These are phyloP conservation scores for Cenchrus purpureus DNA, from an alignment of 176 grass and related monocot genomes.

Conservation along the genomic window DNA sequence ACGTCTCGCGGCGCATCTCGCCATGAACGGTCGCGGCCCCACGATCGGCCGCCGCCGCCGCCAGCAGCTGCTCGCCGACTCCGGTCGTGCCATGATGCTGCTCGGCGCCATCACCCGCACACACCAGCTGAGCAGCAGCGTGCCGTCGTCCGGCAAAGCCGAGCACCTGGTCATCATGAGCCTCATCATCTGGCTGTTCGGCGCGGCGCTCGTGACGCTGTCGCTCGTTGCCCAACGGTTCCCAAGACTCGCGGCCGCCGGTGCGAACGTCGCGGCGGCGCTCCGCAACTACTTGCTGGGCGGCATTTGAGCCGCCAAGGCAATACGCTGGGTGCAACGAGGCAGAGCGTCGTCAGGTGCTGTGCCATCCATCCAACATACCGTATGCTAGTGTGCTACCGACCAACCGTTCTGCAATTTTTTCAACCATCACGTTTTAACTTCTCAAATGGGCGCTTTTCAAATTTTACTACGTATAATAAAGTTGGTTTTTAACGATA, in stretches of 20 bases:
- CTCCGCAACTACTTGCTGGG: background rate
- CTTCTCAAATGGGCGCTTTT: no score
- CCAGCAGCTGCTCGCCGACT: background rate
- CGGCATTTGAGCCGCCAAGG: background rate
- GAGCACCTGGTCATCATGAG: background rate
- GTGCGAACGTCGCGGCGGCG: rapidly evolving
- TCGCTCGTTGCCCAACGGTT: background rate
- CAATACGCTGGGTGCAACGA: background rate
- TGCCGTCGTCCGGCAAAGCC: background rate
- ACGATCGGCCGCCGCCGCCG: background rate
- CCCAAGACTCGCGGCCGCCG: background rate
- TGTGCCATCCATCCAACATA: no score
- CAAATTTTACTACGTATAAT: no score
- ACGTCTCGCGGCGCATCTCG: background rate
- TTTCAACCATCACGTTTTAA: background rate
- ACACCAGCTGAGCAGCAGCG: background rate
- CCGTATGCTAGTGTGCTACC: background rate
- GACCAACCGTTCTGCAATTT: background rate
- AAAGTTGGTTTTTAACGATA: no score
- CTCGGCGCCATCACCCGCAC: background rate
- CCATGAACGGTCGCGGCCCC: background rate
- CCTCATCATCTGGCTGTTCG: no score
- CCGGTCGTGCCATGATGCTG: background rate
- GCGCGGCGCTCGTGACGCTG: background rate
- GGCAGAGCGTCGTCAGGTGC: background rate